Evolutionary conservation across 768 basidiomycete genomes (phyloP).

Genomic region (Tylopilus balloui): DNA sequence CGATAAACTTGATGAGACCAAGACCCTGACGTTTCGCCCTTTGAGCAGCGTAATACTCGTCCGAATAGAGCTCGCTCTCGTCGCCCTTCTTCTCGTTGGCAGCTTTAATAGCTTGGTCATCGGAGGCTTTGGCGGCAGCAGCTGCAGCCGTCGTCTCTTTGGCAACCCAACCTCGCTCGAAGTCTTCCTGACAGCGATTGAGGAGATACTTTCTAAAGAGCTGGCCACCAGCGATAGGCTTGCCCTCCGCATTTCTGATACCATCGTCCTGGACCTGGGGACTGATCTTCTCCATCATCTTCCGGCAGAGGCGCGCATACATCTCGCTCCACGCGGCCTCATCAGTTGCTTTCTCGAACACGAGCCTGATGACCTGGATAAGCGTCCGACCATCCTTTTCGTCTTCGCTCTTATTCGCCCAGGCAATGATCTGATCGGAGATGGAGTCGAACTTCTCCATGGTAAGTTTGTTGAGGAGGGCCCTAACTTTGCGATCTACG

Average conservation of each 20-base stretch:
- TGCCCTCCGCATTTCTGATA: slow-evolving; percentile 75
- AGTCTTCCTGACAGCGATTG: slow-evolving; percentile 96
- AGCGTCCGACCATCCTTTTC: slow-evolving; percentile 93
- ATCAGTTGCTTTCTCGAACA: slow-evolving; percentile 97
- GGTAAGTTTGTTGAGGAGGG: slow-evolving; percentile 90
- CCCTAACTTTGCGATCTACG: slow-evolving; percentile 91
- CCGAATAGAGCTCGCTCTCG: slow-evolving; percentile 78
- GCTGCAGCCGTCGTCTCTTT: slow-evolving; percentile 86
- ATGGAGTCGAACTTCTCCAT: slow-evolving; percentile 97
- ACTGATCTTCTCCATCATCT: slow-evolving; percentile 94
- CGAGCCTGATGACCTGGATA: slow-evolving; percentile 92
- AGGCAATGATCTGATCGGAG: slow-evolving; percentile 89
- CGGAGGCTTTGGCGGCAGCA: slow-evolving; percentile 78
- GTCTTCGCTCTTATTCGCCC: slow-evolving; percentile 91
- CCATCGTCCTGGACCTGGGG: slow-evolving; percentile 85
- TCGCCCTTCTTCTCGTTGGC: slow-evolving; percentile 57
- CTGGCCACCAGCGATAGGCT: slow-evolving; percentile 88
- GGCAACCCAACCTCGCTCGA: slow-evolving; percentile 91
- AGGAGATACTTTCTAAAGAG: slow-evolving; percentile 96
- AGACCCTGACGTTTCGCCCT: slow-evolving; percentile 97
- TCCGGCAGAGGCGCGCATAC: slow-evolving; percentile 92
- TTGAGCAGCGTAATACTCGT: slow-evolving; percentile 93
- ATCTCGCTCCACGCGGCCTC: slow-evolving; percentile 95
- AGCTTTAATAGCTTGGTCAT: slow-evolving; percentile 75
- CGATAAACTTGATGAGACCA: slow-evolving; percentile 96